Percentiles rank a stretch among this genome's conserved stretches.
phyloP scores from a whole-genome alignment of 2,329 filamentous ascomycete genomes.

The Fusarium tricinctum region DNA sequence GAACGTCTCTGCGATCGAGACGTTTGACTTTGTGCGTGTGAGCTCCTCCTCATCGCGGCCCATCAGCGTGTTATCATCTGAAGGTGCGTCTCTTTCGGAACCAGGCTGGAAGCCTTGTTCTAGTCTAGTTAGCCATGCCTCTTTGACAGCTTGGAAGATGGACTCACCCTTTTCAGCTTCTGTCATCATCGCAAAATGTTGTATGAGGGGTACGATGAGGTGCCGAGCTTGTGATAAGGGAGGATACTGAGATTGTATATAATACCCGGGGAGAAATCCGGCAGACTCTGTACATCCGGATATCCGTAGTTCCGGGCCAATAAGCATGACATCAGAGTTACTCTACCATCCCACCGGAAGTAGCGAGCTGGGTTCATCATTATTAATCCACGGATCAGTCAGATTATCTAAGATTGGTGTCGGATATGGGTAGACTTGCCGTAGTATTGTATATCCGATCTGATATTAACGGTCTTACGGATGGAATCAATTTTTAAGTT shows the following conservation, averaged over 20 bases:
- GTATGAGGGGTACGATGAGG: not conserved
- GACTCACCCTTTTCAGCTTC: conserved; percentile 26
- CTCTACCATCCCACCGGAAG: not conserved
- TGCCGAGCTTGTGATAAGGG: not conserved
- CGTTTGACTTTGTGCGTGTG: conserved; percentile 38
- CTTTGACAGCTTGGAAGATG: rapidly evolving
- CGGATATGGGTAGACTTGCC: not conserved
- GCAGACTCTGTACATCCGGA: conserved; percentile 11
- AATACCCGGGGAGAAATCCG: conserved; percentile 8
- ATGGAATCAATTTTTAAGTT: not conserved
- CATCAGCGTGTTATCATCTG: conserved; percentile 29
- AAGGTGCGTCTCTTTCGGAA: conserved; percentile 25
- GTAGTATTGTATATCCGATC: conserved; percentile 19
- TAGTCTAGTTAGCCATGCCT: not conserved
- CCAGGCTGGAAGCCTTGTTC: conserved; percentile 20
- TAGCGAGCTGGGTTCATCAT: conserved; percentile 11
- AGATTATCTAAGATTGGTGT: conserved; percentile 5
- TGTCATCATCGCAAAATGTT: conserved; percentile 5
- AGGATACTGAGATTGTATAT: conserved; percentile 9
- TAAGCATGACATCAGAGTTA: not conserved
- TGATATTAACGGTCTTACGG: not conserved
- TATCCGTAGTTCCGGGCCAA: conserved; percentile 32
- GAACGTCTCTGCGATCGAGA: conserved; percentile 44
- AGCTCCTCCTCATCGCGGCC: conserved; percentile 39
- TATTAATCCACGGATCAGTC: conserved; percentile 9